phyloP scores from a whole-genome alignment of 176 grass and related monocot species.

The Paspalum notatum region DNA sequence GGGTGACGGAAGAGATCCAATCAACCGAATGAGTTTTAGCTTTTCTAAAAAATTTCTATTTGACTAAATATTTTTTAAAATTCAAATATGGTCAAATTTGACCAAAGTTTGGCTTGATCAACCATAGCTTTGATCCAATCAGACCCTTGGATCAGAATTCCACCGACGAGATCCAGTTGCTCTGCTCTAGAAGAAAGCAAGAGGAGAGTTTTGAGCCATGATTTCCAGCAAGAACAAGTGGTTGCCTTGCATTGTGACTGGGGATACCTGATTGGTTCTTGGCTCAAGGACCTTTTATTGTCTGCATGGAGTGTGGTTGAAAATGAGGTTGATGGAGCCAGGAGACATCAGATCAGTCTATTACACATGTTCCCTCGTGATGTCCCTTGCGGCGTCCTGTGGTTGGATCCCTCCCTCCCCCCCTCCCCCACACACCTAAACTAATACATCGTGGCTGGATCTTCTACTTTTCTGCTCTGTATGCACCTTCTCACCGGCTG shows the following conservation, averaged over 20 bases:
- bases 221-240: background rate
- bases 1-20: no score
- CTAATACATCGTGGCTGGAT: no score
- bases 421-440: no score
- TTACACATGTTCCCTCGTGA: slow-evolving; percentile 13
- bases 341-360: background rate
- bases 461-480: no score
- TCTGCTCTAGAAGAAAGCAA: background rate
- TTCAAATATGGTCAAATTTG: no score
- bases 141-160: no score
- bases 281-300: background rate
- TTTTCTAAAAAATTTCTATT: no score
- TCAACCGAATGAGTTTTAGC: no score
- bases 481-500: no score
- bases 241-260: background rate
- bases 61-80: no score
- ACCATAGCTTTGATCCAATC: no score
- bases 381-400: background rate
- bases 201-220: background rate
- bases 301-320: background rate
- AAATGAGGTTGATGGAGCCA: slow-evolving; percentile 4
- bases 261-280: background rate
- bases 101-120: no score
- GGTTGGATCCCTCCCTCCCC: background rate
- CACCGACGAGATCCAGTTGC: background rate